Evolutionary conservation across 768 basidiomycete genomes (phyloP).

Genomic region (Mycena alexandri): DNA sequence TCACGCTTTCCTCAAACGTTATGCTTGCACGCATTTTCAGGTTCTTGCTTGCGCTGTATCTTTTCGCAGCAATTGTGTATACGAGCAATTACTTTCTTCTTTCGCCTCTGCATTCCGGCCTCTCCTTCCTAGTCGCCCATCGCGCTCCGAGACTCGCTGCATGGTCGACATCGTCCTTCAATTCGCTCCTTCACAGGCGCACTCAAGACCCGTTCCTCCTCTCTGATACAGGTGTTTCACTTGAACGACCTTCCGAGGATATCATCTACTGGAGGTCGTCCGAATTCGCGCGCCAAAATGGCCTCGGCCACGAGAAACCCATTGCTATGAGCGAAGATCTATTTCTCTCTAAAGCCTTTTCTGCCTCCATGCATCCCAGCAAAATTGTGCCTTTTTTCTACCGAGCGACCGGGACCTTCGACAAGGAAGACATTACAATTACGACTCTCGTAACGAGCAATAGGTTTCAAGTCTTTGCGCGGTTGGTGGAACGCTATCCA

Average conservation of each 20-base stretch:
- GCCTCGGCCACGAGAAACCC: constrained; percentile 49
- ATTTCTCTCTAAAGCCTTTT: constrained; percentile 78
- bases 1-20: too few relatives aligned
- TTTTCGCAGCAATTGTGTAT: constrained; percentile 56
- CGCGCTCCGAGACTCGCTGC: constrained; percentile 32
- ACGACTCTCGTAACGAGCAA: constrained; percentile 88
- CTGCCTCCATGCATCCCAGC: constrained; percentile 77
- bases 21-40: constrained; percentile 42
- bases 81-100: constrained; percentile 57
- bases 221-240: constrained; percentile 27
- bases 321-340: constrained; percentile 60
- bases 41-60: constrained; percentile 50
- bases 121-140: constrained; percentile 45
- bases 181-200: constrained; percentile 29
- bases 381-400: constrained; percentile 88
- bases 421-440: constrained; percentile 81
- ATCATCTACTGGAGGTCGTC: constrained; percentile 51
- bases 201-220: constrained; percentile 28
- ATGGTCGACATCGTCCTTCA: constrained; percentile 39
- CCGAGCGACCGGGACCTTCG: constrained; percentile 68
- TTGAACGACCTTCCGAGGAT: constrained; percentile 28
- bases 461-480: constrained; percentile 77
- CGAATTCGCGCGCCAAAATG: constrained; percentile 49
- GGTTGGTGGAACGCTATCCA: constrained; percentile 82
- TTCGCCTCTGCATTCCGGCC: constrained; percentile 46